Base-by-base conservation (phyloP, 345 rosid species). In the Populus ilicifolia region DNA sequence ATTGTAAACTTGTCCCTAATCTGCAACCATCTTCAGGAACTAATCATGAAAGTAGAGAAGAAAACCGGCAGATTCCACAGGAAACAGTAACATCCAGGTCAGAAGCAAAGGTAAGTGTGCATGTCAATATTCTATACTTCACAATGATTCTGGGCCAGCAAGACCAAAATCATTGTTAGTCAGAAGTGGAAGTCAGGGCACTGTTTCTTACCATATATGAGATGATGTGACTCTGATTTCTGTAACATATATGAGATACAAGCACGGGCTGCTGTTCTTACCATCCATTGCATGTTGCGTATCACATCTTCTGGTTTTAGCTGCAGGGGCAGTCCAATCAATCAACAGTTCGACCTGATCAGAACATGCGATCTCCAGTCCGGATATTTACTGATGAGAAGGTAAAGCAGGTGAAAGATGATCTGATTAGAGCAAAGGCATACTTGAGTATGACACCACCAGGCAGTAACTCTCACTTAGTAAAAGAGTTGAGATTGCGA, bases 381-480 rank as follows among this genome's bases (percentile, higher is more conserved):
- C 70, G 30, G 35, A 80, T 81, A 80, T 68, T 69, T 23, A 75
- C 80, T 36, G 93, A 95, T 84, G 84, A 72, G 75, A 95, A 89
- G 87, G 83, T 90, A 71, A 89, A 82, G 73, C 88, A 86, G 88
- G 87, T 92, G 83, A 89, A 87, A 89, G 98, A 95, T 89, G 90
- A 89, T 81, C 73, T 95, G 70, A 83, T 95, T 69, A 90, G 93
- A 87, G 97, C 96, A 72, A 89, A 81, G 82, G 91, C 84, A 71
- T 95, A 89, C 89, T 73, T 92, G 85, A 83, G 69, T 85, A 84
- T 86, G 69, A 81, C 89, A 69, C 92, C 90, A 38, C 82, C 92
- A 52, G 91, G 90, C 35, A 88, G 94, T 80, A 85, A 90, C 79
- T 85, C 96, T 69, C 98, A 87, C 82, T 74, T 92, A 21, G 91